Conservation (phyloP, 1,139 yeast genomes). For the Spathaspora sp. region DNA sequence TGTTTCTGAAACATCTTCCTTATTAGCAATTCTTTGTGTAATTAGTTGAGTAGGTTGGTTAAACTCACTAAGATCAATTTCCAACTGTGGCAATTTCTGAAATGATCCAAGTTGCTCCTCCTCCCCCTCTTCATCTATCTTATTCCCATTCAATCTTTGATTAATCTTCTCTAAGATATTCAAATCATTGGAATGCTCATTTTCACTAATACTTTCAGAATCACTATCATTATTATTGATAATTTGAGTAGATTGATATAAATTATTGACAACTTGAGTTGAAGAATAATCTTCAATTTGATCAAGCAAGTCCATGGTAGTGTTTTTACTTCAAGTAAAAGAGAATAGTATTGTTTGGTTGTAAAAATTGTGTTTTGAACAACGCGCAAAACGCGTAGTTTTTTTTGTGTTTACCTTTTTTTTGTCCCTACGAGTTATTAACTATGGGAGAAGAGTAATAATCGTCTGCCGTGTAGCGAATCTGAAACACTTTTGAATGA, state of each 20-base stretch:
- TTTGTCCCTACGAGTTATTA: not conserved
- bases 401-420: not conserved
- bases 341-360: not conserved
- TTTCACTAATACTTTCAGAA: not conserved
- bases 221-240: slow-evolving; percentile 8
- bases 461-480: too few species aligned
- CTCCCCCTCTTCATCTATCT: slow-evolving; percentile 2
- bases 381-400: slow-evolving; percentile 1
- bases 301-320: slow-evolving; percentile 20
- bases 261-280: slow-evolving; percentile 5
- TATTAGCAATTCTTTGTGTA: not conserved
- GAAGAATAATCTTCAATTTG: slow-evolving; percentile 16
- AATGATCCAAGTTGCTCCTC: slow-evolving; percentile 2
- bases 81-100: slow-evolving; percentile 29
- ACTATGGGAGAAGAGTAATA: too few species aligned
- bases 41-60: slow-evolving; percentile 6
- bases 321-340: not conserved
- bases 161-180: slow-evolving; percentile 19
- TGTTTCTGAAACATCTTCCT: slow-evolving; percentile 1
- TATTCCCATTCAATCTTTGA: slow-evolving; percentile 16
- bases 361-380: not conserved
- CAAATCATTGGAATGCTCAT: slow-evolving; percentile 8
- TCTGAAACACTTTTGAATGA: too few species aligned
- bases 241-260: slow-evolving; percentile 8
- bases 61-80: slow-evolving; percentile 26